Base-by-base conservation (phyloP, 495 filamentous ascomycete species). In the Penicillium samsonianum region DNA sequence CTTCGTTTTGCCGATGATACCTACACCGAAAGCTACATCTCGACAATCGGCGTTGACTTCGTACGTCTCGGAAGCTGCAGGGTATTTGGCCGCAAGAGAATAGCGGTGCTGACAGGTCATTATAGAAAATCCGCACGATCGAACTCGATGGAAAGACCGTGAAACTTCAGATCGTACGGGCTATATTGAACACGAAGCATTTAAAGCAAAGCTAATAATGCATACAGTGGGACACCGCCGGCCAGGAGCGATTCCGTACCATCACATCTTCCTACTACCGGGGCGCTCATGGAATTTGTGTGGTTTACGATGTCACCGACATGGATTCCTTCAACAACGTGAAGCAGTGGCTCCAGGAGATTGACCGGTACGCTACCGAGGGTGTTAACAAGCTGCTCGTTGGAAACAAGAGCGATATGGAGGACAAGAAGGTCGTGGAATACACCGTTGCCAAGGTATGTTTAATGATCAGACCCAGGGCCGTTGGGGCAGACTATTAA, bases 251-350 rank as follows among this genome's bases (percentile, higher is more conserved):
- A 63, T 98, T 98, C 90, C 88, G 95, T 72, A 98, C 94, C 61
- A 98, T 98, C 80, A 98, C 95, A 52, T 97, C 93, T 20, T 98
- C 95, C 53, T 98, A 98, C 86, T 98, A 98, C 82, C 90, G 94
- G 71, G 94, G 88, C 62, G 94, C 94, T 64, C 95, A 98, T 74
- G 94, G 94, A 65, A 98, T 98, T 79, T 98, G 94, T 77, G 94
- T 98, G 52, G 94, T 98, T 70, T 98, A 97, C 82, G 94, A 98
- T 85, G 95, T 98, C 70, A 98, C 94, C 42, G 95, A 98, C 73
- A 98, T 97, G 95, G 95, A 98, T 77, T 95, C 90, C 42, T 98
- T 98, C 90, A 98, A 98, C 85, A 98, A 98, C 79, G 95, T 98
- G 65, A 97, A 98, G 89, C 95, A 98, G 82, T 98, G 94, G 94